Evolutionary conservation across 2,329 filamentous ascomycete species (phyloP).

Genomic region (Aureobasidium uvarum): DNA sequence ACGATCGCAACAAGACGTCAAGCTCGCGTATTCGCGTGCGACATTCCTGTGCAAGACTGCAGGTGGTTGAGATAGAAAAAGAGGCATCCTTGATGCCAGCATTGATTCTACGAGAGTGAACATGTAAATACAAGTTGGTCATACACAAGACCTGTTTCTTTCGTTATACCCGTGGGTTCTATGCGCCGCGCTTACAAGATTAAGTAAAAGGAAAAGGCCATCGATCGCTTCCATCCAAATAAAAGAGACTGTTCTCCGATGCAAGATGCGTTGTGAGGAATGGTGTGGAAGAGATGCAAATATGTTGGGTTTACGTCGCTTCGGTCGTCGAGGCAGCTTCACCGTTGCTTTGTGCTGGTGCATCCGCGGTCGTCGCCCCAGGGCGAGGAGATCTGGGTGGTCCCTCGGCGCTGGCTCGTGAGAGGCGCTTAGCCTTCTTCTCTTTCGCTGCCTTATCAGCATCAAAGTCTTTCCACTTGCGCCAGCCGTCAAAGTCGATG

Average conservation of each 20-base stretch:
- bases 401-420: conserved; percentile 19
- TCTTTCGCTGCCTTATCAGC: conserved; percentile 22
- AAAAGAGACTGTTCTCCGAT: not conserved
- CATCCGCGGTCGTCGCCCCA: not conserved
- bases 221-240: not conserved
- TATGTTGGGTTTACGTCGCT: not conserved
- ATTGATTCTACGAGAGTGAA: not conserved
- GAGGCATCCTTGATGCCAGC: not conserved
- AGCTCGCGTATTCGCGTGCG: not conserved
- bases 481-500: conserved; percentile 98
- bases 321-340: not conserved
- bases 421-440: conserved; percentile 22
- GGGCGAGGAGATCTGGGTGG: conserved; percentile 14
- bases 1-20: not conserved
- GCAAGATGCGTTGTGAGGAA: not conserved
- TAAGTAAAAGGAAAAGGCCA: not conserved
- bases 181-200: conserved; percentile 17
- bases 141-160: conserved; percentile 4
- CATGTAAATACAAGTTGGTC: conserved; percentile 14
- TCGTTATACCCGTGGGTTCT: conserved; percentile 10
- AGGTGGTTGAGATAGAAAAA: not conserved
- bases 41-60: not conserved
- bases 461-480: conserved; percentile 72
- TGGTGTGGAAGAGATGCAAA: not conserved
- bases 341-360: conserved; percentile 6